Evolutionary conservation across 2,329 filamentous ascomycete species (phyloP).

Genomic region (Capronia epimyces): DNA sequence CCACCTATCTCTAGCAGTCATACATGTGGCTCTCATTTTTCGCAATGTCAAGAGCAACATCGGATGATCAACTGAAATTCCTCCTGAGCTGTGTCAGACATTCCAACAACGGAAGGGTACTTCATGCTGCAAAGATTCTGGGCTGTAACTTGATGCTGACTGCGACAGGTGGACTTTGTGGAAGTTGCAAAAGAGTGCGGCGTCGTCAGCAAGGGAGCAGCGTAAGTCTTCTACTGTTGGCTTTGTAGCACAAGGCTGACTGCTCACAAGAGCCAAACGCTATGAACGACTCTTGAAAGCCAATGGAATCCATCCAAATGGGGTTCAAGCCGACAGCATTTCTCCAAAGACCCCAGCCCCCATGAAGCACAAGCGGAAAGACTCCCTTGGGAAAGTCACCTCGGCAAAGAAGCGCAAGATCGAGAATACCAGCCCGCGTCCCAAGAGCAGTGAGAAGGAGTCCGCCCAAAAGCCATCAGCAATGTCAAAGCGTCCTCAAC

Average conservation of each 20-base stretch:
- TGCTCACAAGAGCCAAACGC: slow-evolving; percentile 54
- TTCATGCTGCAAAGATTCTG: slow-evolving; percentile 12
- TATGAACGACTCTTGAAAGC: slow-evolving; percentile 62
- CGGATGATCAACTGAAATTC: slow-evolving; percentile 59
- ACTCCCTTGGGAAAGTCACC: not conserved
- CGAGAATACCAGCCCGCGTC: not conserved
- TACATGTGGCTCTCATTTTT: not conserved
- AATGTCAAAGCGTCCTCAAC: not conserved
- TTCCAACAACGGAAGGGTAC: slow-evolving; percentile 56
- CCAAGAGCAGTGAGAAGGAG: not conserved
- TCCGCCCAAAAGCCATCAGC: not conserved
- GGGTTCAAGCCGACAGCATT: slow-evolving; percentile 1
- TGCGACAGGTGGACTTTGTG: slow-evolving; percentile 56
- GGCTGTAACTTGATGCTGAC: slow-evolving; percentile 4
- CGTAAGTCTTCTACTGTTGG: slow-evolving; percentile 48
- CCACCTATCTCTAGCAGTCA: not conserved
- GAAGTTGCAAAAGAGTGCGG: slow-evolving; percentile 59
- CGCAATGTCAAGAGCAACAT: slow-evolving; percentile 47
- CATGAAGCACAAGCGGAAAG: slow-evolving; percentile 7
- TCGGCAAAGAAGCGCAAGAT: slow-evolving; percentile 13
- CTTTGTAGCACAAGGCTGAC: not conserved
- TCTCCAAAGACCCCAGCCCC: not conserved
- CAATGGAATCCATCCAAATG: slow-evolving; percentile 43
- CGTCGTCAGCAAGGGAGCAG: slow-evolving; percentile 62
- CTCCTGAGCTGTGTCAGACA: slow-evolving; percentile 61